A percentile compares a stretch with the other conserved stretches of the same genome.
Evolutionary conservation across 805 yeast species (phyloP).

Genomic region (Ogataea trehalophila): DNA sequence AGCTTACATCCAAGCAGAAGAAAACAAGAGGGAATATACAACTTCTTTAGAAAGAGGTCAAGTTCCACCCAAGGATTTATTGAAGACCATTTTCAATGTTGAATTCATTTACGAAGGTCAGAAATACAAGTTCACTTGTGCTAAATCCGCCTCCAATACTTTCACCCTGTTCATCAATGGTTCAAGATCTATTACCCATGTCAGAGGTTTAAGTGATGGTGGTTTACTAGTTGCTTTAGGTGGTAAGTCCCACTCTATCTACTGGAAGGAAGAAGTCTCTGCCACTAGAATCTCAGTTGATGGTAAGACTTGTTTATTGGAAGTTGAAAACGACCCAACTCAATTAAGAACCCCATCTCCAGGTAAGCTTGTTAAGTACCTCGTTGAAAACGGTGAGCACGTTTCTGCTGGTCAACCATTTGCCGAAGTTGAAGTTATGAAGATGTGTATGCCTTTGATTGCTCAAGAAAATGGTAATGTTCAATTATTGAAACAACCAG

Average conservation of each 20-base stretch:
- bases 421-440: conserved; percentile 99
- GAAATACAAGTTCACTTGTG: conserved; percentile 92
- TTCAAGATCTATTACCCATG: conserved; percentile 82
- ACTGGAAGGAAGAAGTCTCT: conserved; percentile 97
- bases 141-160: conserved; percentile 79
- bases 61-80: conserved; percentile 75
- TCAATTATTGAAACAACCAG: conserved; percentile 94
- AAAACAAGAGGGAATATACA: conserved; percentile 62
- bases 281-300: conserved; percentile 95
- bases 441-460: conserved; percentile 97
- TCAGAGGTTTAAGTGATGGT: conserved; percentile 88
- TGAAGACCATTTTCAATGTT: conserved; percentile 85
- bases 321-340: conserved; percentile 96
- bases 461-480: conserved; percentile 92
- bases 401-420: conserved; percentile 86
- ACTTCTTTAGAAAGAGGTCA: conserved; percentile 90
- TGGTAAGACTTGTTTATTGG: conserved; percentile 89
- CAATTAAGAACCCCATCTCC: conserved; percentile 98
- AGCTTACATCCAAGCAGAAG: conserved; percentile 77
- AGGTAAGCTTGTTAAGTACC: conserved; percentile 90
- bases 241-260: conserved; percentile 91
- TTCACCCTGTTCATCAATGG: conserved; percentile 93
- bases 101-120: conserved; percentile 95
- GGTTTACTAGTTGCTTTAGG: conserved; percentile 83
- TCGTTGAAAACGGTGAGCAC: conserved; percentile 95